Conservation (phyloP, 106 monocot genomes). For the Acanthochlamys bracteata region DNA sequence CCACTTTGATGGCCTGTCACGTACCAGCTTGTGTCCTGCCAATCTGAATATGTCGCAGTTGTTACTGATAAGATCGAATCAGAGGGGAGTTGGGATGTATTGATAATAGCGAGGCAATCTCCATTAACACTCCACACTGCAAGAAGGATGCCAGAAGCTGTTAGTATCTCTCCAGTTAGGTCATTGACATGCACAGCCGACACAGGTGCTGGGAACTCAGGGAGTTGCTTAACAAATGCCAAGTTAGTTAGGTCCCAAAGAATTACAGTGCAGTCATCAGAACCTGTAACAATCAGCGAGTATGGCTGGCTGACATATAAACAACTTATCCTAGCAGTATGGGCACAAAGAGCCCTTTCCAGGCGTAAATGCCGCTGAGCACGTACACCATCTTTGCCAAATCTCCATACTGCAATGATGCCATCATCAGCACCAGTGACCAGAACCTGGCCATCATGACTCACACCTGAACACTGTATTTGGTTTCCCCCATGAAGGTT, state of each 20-base stretch:
- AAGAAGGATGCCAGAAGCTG: constrained; percentile 79
- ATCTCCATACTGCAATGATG: constrained; percentile 72
- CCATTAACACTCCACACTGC: constrained; percentile 96
- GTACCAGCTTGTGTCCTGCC: constrained; percentile 88
- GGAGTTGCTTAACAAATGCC: constrained; percentile 81
- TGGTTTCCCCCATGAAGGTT: constrained; percentile 88
- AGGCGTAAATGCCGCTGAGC: constrained; percentile 31
- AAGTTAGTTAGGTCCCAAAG: constrained; percentile 76
- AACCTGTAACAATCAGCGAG: constrained; percentile 67
- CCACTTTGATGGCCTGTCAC: constrained; percentile 97
- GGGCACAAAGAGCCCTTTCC: constrained; percentile 64
- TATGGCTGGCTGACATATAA: constrained; percentile 85
- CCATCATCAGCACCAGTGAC: constrained; percentile 93
- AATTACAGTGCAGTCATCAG: constrained; percentile 86
- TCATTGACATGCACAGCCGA: constrained; percentile 86
- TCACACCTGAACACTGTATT: constrained; percentile 82
- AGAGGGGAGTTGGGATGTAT: constrained; percentile 90
- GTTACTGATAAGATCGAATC: constrained; percentile 72
- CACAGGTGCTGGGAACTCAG: constrained; percentile 65
- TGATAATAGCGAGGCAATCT: constrained; percentile 83
- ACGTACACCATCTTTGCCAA: constrained; percentile 34
- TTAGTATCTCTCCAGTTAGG: constrained; percentile 76
- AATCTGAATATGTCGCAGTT: constrained; percentile 55
- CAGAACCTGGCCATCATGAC: constrained; percentile 76
- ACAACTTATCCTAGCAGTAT: constrained; percentile 77